phyloP scores from a whole-genome alignment of 768 basidiomycete genomes.

The Pulveroboletus sp. region DNA sequence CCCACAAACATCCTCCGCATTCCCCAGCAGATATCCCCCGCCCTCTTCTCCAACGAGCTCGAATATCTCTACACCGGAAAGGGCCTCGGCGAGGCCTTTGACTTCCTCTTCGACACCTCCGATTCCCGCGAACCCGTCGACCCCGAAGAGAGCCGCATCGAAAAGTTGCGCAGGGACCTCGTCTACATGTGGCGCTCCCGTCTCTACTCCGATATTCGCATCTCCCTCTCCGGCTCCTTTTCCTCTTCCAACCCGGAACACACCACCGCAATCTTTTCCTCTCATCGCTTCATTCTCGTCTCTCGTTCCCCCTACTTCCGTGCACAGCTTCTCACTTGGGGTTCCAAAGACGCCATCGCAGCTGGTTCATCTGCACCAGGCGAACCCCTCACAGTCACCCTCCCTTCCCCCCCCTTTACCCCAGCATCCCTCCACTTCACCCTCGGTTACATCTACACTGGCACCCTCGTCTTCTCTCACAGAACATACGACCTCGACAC shows the following conservation, averaged over 20 bases:
- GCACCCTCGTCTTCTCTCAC: slow-evolving; percentile 89
- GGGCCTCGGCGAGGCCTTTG: slow-evolving; percentile 83
- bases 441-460: slow-evolving; percentile 91
- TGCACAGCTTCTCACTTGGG: slow-evolving; percentile 70
- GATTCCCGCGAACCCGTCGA: slow-evolving; percentile 42
- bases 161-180: slow-evolving; percentile 88
- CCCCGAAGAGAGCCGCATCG: slow-evolving; percentile 56
- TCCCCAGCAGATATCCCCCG: slow-evolving; percentile 64
- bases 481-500: slow-evolving; percentile 90
- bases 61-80: slow-evolving; percentile 95
- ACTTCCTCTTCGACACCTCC: slow-evolving; percentile 73
- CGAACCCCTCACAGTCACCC: slow-evolving; percentile 58
- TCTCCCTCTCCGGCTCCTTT: slow-evolving; percentile 70
- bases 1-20: slow-evolving; percentile 50
- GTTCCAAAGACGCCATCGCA: slow-evolving; percentile 33
- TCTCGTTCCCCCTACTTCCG: slow-evolving; percentile 89
- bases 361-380: slow-evolving; percentile 22
- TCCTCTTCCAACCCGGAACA: slow-evolving; percentile 60
- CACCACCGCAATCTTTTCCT: slow-evolving; percentile 80
- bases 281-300: slow-evolving; percentile 89
- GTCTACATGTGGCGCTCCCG: slow-evolving; percentile 97
- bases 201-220: slow-evolving; percentile 87
- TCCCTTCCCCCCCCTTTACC: slow-evolving; percentile 92
- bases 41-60: slow-evolving; percentile 83
- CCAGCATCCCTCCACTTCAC: slow-evolving; percentile 93